Conservation (phyloP, 106 monocot genomes). For the Alisma plantagoaquatica region DNA sequence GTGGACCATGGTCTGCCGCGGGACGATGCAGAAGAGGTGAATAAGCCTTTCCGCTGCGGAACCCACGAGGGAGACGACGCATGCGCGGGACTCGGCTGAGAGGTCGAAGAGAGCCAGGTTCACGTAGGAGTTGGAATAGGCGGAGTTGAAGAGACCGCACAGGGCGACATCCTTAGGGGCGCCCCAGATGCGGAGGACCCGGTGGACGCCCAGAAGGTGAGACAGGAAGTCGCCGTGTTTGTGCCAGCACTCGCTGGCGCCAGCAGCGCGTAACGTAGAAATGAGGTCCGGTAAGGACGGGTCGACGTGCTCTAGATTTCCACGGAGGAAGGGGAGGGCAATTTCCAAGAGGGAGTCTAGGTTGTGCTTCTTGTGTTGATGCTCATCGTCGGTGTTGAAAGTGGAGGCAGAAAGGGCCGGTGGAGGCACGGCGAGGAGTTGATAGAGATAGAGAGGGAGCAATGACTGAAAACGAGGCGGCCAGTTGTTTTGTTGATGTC, state of each 20-base stretch:
- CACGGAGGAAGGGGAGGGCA: constrained; percentile 77
- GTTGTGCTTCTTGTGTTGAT: too few relatives aligned
- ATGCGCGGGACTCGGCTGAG: constrained; percentile 29
- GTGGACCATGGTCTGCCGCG: constrained; percentile 72
- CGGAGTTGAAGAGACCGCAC: constrained; percentile 88
- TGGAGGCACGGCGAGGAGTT: too few relatives aligned
- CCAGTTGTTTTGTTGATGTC: too few relatives aligned
- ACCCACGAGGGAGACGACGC: constrained; percentile 38
- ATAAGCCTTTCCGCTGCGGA: constrained; percentile 58
- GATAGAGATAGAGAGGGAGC: too few relatives aligned
- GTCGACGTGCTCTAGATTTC: constrained; percentile 41
- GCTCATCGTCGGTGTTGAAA: too few relatives aligned
- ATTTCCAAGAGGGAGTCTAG: constrained; percentile 14
- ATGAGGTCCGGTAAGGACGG: constrained; percentile 43
- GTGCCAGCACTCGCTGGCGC: constrained; percentile 93
- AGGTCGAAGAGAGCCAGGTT: constrained; percentile 95
- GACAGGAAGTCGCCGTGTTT: constrained; percentile 82
- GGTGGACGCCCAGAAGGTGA: constrained; percentile 76
- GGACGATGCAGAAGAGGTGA: constrained; percentile 85
- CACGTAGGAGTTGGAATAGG: constrained; percentile 99
- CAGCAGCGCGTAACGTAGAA: constrained; percentile 42
- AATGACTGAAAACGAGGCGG: too few relatives aligned
- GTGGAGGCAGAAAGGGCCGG: too few relatives aligned
- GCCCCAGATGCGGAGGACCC: constrained; percentile 71
- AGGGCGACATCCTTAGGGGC: constrained; percentile 45